Base-by-base conservation (phyloP, 2,329 filamentous ascomycete species). In the Hypoxylon sp. region DNA sequence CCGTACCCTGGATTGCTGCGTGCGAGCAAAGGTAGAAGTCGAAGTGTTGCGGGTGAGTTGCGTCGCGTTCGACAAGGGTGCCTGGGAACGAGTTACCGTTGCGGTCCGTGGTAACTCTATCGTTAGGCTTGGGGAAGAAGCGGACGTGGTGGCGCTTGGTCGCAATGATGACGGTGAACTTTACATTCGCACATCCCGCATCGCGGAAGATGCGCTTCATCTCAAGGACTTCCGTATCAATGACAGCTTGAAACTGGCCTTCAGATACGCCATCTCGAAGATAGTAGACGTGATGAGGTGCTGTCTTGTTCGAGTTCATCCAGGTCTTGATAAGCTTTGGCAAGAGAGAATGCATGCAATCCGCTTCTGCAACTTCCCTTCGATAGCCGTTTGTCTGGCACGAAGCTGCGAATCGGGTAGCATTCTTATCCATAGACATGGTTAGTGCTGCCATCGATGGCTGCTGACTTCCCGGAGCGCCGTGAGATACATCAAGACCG, bases 81-180 rank as follows among this genome's bases (percentile, higher is more conserved):
- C 94, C 95, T 0, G 93, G 93, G 0, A 93, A 70, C 1, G 91
- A 82, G 65, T 97, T 99, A 25, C 78, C 81, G 59, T 96, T 95
- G 37, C 79, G 79, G 66, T 99, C 94, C 1, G 67, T 79, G 8
- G 76, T 71, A 2, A 51, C 54, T 7, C 60, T 67, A 49, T 81
- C 78, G 12, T 69, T 72, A 0, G 75, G 71, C 36, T 83, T 79
- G 0, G 94, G 93, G 75, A 97, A 97, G 69, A 96, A 91, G 11
- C 94, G 89, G 43, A 96, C 86, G 65, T 97, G 93, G 62, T 99
- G 94, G 2, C 94, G 88, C 79, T 99, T 99, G 1, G 90, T 92
- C 1, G 90, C 92, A 34, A 97, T 82, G 29, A 96, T 83, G 7
- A 96, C 91, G 0, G 91, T 91, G 64, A 97, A 86, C 67, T 89